phyloP scores from a whole-genome alignment of 345 rosid species.

The Psidium friedrichsthalianum region DNA sequence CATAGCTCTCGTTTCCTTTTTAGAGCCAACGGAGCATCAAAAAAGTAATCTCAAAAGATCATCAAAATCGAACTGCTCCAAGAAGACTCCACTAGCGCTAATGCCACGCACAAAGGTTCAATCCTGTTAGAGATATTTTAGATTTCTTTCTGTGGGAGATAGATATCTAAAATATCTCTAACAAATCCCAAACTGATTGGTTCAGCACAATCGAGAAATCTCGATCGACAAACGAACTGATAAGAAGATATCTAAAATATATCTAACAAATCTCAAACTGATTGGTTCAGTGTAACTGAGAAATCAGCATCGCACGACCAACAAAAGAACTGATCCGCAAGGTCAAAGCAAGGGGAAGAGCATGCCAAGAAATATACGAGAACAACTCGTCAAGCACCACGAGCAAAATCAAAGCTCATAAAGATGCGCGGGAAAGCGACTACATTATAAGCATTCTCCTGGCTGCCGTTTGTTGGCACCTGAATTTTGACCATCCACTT shows the following conservation, averaged over 20 bases:
- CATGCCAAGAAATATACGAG: not conserved
- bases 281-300: not conserved
- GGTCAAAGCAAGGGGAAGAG: not conserved
- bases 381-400: constrained; percentile 17
- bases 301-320: not conserved
- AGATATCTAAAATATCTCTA: too few relatives aligned
- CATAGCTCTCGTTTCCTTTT: constrained; percentile 49
- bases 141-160: too few relatives aligned
- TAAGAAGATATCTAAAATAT: too few relatives aligned
- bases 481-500: too few relatives aligned
- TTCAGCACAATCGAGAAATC: not conserved
- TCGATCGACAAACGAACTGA: not conserved
- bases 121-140: too few relatives aligned
- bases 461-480: too few relatives aligned
- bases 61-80: not conserved
- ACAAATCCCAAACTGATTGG: not conserved
- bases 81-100: too few relatives aligned
- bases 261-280: not conserved
- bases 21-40: not conserved
- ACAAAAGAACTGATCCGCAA: not conserved
- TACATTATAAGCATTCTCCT: too few relatives aligned
- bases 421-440: too few relatives aligned
- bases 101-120: too few relatives aligned
- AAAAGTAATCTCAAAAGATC: not conserved
- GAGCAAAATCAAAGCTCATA: not conserved